A percentile compares a stretch with the other conserved stretches of the same genome.
Evolutionary conservation across 306 rosid genomes (phyloP).

Genomic region (Trifolium dubium): DNA sequence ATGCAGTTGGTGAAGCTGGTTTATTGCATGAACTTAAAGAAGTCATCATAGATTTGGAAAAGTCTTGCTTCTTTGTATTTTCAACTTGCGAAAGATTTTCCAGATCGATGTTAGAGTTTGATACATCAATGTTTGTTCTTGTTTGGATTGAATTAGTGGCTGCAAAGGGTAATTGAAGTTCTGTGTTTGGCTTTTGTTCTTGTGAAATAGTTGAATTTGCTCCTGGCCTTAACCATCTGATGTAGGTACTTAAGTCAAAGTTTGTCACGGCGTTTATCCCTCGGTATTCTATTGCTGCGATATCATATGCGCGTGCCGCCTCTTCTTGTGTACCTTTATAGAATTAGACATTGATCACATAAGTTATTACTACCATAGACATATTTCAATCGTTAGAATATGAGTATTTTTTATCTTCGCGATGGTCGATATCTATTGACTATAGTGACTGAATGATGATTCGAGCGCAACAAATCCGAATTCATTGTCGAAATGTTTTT

Average conservation of each 20-base stretch:
- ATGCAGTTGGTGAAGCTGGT: constrained; percentile 69
- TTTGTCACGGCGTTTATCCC: constrained; percentile 89
- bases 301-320: constrained; percentile 90
- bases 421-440: neutral
- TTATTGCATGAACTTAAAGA: constrained; percentile 53
- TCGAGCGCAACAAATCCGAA: neutral
- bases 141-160: constrained; percentile 42
- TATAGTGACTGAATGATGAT: neutral
- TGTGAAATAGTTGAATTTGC: constrained; percentile 47
- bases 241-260: constrained; percentile 79
- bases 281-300: constrained; percentile 91
- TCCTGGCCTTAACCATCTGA: constrained; percentile 78
- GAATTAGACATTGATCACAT: neutral
- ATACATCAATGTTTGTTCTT: constrained; percentile 37
- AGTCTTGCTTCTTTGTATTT: constrained; percentile 28
- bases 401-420: neutral
- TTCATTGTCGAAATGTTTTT: neutral
- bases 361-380: neutral
- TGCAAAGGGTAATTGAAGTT: constrained; percentile 22
- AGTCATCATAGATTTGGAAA: constrained; percentile 37
- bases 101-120: constrained; percentile 44
- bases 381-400: neutral
- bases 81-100: constrained; percentile 37
- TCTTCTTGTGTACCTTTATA: constrained; percentile 89
- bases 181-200: constrained; percentile 43